Percentiles rank a stretch among this genome's conserved stretches.
These are phyloP conservation scores for Phytophthora meadii DNA, from an alignment of 352 stramenopile species.

Conservation along the genomic window DNA sequence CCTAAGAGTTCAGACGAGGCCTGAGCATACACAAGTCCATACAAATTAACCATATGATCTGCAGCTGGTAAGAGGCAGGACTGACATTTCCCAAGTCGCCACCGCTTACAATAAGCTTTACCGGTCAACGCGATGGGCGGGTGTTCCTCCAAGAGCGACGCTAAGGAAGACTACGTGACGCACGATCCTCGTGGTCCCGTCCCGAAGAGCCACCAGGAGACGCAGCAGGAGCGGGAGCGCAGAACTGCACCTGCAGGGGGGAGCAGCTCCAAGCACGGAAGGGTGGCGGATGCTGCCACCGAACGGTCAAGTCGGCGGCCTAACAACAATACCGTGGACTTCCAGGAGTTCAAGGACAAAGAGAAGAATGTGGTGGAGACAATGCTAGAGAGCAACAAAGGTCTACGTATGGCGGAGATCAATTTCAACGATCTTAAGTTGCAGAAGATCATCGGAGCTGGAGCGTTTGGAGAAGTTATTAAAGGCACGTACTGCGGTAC, in stretches of 20 bases:
- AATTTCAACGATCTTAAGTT: conserved; percentile 91
- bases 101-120: conserved; percentile 8
- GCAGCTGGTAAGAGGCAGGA: conserved; percentile 15
- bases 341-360: conserved; percentile 86
- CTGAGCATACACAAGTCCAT: conserved; percentile 7
- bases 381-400: conserved; percentile 90
- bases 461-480: conserved; percentile 89
- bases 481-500: conserved; percentile 91
- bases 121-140: conserved; percentile 41
- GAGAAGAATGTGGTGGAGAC: conserved; percentile 90
- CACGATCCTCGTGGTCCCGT: conserved; percentile 11
- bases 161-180: conserved; percentile 32
- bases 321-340: conserved; percentile 73
- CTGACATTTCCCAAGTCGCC: conserved; percentile 32
- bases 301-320: conserved; percentile 22
- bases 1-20: conserved; percentile 31
- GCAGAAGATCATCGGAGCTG: conserved; percentile 88
- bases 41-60: conserved; percentile 21
- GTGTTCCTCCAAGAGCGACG: conserved; percentile 50
- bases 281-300: conserved; percentile 4
- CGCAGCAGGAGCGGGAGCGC: conserved; percentile 5
- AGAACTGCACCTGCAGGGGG: not conserved
- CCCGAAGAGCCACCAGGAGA: conserved; percentile 1
- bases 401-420: conserved; percentile 88
- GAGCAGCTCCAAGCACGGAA: conserved; percentile 13